Evolutionary conservation across 768 basidiomycete species (phyloP), one percentile per base, ranked within the genome.

Genomic region (Daedaleopsis sinensis): DNA sequence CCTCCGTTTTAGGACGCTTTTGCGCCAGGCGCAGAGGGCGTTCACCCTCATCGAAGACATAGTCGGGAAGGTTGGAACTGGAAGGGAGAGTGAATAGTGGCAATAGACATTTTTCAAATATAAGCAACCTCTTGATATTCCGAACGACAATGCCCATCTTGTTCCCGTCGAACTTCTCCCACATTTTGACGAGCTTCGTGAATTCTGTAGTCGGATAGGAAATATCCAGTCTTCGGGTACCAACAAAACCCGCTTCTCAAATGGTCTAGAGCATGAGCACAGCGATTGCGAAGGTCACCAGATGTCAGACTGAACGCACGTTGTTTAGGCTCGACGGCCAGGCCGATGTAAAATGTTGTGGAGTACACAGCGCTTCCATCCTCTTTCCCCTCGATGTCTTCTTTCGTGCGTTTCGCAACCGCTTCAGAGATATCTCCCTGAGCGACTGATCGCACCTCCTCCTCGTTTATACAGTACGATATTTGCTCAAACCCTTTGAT

Each of bases 341-440:
- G 83, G 19, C 97, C 97, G 65, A 99, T 94, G 71, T 96, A 99
- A 76, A 97, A 98, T 1, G 92, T 94, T n/a, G 95, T 95, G n/a
- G 94, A 91, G 72, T 91, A 85, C 10, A 98, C 92, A n/a, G 85
- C 81, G 47, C 88, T 86, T 46, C 84, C 84, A 58, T 89, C 90
- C 62, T 91, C 87, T 68, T 88, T 87, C 66, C 82, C 87, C 72
- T 89, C 87, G 38, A 88, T 85, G 58, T 94, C 92, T 76, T 90
- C 87, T 68, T 86, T 86, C 65, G 86, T 91, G 49, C 94, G 83
- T 63, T 84, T 88, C 47, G 81, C 79, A 57, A 95, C 80, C 23
- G 82, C 82, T 46, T 89, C 87, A 19, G 90, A 87, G 19, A 91
- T 82, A 62, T 95, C 93, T 48, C 96, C 97, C 73, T 92, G 90